Conservation (phyloP, 805 yeast genomes). For the Kluyveromyces wickerhamii region DNA sequence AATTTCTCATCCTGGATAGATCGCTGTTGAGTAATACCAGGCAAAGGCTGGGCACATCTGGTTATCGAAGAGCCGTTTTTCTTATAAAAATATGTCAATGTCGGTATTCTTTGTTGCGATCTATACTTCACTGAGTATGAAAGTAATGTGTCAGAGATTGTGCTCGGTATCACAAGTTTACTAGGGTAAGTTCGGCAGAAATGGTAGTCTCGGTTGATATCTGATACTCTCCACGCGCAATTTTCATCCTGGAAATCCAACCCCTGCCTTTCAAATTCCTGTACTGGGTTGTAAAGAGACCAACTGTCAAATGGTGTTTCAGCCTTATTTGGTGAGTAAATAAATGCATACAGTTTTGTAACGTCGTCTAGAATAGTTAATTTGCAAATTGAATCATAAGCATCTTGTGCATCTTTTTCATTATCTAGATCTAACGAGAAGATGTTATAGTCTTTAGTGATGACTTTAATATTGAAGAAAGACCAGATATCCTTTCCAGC, state of each 20-base stretch:
- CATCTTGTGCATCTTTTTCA: conserved; percentile 56
- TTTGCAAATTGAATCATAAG: conserved; percentile 60
- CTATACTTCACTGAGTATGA: conserved; percentile 79
- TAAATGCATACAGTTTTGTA: conserved; percentile 68
- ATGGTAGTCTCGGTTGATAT: conserved; percentile 53
- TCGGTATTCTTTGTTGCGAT: conserved; percentile 80
- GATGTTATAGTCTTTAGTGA: conserved; percentile 79
- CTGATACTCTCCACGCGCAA: conserved; percentile 61
- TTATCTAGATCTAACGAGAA: conserved; percentile 66
- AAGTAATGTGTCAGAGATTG: conserved; percentile 73
- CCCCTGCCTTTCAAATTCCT: conserved; percentile 74
- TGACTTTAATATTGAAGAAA: conserved; percentile 53
- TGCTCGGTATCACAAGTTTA: conserved; percentile 58
- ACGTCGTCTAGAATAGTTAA: conserved; percentile 49
- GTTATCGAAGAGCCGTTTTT: conserved; percentile 71
- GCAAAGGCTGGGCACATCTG: conserved; percentile 87
- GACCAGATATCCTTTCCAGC: conserved; percentile 27
- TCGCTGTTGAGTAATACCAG: conserved; percentile 80
- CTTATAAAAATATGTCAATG: conserved; percentile 64
- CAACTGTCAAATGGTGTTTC: conserved; percentile 66
- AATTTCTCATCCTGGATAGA: conserved; percentile 88
- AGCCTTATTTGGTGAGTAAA: conserved; percentile 64
- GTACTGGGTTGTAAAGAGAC: conserved; percentile 52
- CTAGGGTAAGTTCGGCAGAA: conserved; percentile 74
- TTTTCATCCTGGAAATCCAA: conserved; percentile 28